phyloP scores from a whole-genome alignment of 768 basidiomycete species.

The Tylopilus vinaceipallidus region DNA sequence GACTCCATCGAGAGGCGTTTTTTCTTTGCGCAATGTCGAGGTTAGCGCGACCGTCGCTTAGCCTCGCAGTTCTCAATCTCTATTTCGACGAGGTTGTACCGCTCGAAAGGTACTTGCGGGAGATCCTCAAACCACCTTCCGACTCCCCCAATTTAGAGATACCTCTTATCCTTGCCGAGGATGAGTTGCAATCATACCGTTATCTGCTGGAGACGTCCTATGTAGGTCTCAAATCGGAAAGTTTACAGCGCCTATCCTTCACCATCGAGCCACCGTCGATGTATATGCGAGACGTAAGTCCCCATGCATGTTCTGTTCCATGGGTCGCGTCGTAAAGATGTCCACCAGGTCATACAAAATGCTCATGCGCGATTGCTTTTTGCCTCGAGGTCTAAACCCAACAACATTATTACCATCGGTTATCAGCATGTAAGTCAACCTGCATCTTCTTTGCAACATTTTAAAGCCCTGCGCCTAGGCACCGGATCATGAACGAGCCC shows the following conservation, averaged over 20 bases:
- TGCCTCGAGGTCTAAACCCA: slow-evolving; percentile 34
- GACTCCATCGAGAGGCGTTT: too few relatives aligned
- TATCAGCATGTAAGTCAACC: slow-evolving; percentile 51
- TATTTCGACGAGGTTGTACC: slow-evolving; percentile 44
- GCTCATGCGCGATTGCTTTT: slow-evolving; percentile 56
- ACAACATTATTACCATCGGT: slow-evolving; percentile 65
- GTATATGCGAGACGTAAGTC: slow-evolving; percentile 54
- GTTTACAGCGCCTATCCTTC: slow-evolving; percentile 25
- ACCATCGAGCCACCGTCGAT: slow-evolving; percentile 39
- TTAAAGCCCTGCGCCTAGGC: slow-evolving; percentile 7
- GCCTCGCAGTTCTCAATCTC: slow-evolving; percentile 37
- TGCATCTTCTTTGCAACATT: neutral
- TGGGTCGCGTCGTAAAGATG: neutral
- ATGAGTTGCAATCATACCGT: slow-evolving; percentile 31
- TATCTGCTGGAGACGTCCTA: slow-evolving; percentile 45
- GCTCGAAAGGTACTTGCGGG: slow-evolving; percentile 39
- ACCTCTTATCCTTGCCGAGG: neutral
- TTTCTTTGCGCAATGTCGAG: neutral
- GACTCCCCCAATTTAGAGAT: slow-evolving; percentile 13
- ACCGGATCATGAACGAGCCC: slow-evolving; percentile 37
- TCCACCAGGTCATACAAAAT: slow-evolving; percentile 54
- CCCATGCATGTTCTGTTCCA: neutral
- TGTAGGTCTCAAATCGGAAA: slow-evolving; percentile 38
- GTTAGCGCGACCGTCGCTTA: slow-evolving; percentile 11
- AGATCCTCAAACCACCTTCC: slow-evolving; percentile 30